Base-by-base conservation (phyloP, 257 asterid species). In the Vinca minor region DNA sequence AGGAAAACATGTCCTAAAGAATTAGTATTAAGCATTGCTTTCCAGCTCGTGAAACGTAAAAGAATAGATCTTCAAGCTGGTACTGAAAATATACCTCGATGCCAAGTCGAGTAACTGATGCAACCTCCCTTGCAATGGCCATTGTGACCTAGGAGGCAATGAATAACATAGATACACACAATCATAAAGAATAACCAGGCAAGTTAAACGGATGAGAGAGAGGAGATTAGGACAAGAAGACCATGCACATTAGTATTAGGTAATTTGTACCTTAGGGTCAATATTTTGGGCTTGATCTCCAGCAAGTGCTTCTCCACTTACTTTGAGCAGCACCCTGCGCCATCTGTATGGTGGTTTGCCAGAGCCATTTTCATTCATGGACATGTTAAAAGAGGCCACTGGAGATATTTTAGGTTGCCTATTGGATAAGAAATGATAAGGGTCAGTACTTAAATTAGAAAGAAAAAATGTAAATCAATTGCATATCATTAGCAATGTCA, bases 261-360 rank as follows among this genome's bases (percentile, higher is more conserved):
- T 18, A 39, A 21, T 21, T 57, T 36, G 66, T 58, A 92, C 98
- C 98, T 89, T 92, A 31, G 98, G 98, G 73, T 92, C 98, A 34
- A 89, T 92, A 74, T 85, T 92, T 71, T 92, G 96, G 25, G 75
- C 20, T 72, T 84, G 95, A 76, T 92, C 97, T 62, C 98, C 98
- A 21, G 98, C 97, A 76, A 92, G 96, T 67, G 98, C 96, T 82
- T 92, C 98, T 25, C 98, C 98, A 47, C 98, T 92, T 66, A 92
- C 98, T 85, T 92, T 92, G 70, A 92, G 95, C 80, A 92, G 81
- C 74, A 92, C 97, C 81, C 98, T 79, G 49, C 86, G 96, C 98
- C 98, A 89, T 81, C 61, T 92, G 74, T 57, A 73, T 53, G 87
- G 76, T 50, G 88, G 71, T 62, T 68, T 79, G 47, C 76, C 69